Evolutionary conservation across 2,329 filamentous ascomycete species (phyloP), one percentile per base, ranked within the genome.

Genomic region (Clarireedia hainanense): DNA sequence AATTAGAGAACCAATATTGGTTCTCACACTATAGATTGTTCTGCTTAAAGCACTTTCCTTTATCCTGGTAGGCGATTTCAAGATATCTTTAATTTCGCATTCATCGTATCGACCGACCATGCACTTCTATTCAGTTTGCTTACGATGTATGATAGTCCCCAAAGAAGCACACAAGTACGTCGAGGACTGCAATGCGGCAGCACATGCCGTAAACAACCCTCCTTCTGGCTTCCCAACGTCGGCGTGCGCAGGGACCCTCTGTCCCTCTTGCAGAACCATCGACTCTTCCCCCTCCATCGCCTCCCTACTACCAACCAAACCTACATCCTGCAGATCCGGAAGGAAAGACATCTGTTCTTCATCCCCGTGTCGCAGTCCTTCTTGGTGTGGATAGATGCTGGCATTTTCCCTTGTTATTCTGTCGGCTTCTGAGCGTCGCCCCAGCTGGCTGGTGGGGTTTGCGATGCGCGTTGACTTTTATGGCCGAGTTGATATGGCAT

Each of bases 341-440:
- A 39, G 58, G 61, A 34, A 61, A 60, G 30, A 51, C 58, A 27
- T 65, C 79, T 15, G 74, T 85, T 52, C 76, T 90, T 45, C 87
- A 91, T 66, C 88, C 88, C 12, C 86, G 88, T 55, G 83, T 92
- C 55, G 88, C 88, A 60, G 86, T 91, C 64, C 80, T 89, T 34
- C 78, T 92, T 47, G 88, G 88, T 51, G 81, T 94, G 15, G 83
- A 86, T 53, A 77, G 77, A 60, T 77, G 77, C 59, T 92, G 88
- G 85, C 85, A 91, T 68, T 76, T 86, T 43, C 84, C 85, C 57
- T 78, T 92, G 54, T 82, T 90, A 60, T 75, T 85, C 60, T 84
- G 86, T 63, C 83, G 89, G n/a, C 80, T 86, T 24, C 73, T 87
- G 59, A 89, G 86, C 58, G 83, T 88, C 52, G 76, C 79, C 23